Evolutionary conservation across 2,329 filamentous ascomycete species (phyloP), one percentile per base, ranked within the genome.

Genomic region (Clonostachys sp.): DNA sequence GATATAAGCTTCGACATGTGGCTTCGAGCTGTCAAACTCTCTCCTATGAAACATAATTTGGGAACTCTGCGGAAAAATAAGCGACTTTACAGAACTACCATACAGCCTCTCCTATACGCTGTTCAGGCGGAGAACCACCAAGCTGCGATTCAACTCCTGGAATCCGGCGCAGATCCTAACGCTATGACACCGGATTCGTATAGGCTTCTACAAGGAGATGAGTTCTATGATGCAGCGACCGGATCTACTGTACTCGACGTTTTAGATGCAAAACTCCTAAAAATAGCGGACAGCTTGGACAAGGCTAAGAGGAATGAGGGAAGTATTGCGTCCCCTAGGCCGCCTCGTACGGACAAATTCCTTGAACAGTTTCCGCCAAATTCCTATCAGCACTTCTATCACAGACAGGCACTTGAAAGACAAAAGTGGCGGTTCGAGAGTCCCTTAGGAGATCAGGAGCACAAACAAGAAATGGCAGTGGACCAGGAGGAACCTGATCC

Each of bases 41-140:
- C 67, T 0, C 61, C 71, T 1, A 68, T 64, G 40, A 55, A 72
- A 20, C 51, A 54, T 2, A 44, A 34, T 7, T 58, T 72, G 5
- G 55, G 68, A 17, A 65, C 56, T 14, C 58, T 73, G 1, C 77
- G 85, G 17, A 44, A 62, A 0, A 83, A 82, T 47, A 64, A 74
- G 48, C 61, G 63, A 2, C 54, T 55, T 0, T 88, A 83, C 60
- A 61, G 71, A 5, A 50, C 61, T 6, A 58, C 77, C 10, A 71
- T 79, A 46, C 88, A 92, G 57, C 88, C 89, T 0, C 66, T 94
- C 13, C 70, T 90, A 9, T 49, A 74, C 4, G 88, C 89, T 13
- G 74, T 66, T 58, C 80, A 55, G 49, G 50, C 47, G 24, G 63
- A 59, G n/a, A 56, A 57, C 36, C 66, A 70, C 0, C 65, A 72